phyloP scores from a whole-genome alignment of 129 eudicot species.

The Apium graveolens region DNA sequence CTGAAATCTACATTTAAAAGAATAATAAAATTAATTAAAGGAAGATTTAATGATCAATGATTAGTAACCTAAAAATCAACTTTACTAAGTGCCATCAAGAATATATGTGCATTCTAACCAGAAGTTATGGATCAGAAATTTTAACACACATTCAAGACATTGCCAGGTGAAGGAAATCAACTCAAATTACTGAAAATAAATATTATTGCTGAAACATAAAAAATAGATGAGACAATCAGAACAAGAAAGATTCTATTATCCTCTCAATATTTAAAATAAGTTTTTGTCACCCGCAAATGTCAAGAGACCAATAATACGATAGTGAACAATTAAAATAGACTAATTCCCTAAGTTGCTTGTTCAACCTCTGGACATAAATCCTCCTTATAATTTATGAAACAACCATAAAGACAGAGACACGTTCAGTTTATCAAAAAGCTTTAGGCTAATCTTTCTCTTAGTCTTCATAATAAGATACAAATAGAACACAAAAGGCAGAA shows the following conservation, averaged over 20 bases:
- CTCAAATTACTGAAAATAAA: not conserved
- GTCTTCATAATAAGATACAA: not conserved
- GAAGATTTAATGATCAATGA: not conserved
- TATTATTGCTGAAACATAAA: no score
- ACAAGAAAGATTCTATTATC: not conserved
- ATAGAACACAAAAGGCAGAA: not conserved
- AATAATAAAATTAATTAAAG: not conserved
- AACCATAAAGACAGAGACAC: no score
- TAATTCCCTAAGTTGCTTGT: not conserved
- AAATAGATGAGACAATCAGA: not conserved
- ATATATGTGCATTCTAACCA: not conserved
- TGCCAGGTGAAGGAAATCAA: not conserved
- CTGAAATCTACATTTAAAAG: constrained; percentile 51
- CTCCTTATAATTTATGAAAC: not conserved
- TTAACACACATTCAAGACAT: not conserved
- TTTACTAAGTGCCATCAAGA: not conserved
- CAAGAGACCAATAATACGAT: not conserved
- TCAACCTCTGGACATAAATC: not conserved
- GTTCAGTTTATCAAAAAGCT: no score
- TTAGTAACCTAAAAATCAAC: not conserved
- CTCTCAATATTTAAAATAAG: not conserved
- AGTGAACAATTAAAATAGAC: not conserved
- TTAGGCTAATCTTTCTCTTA: not conserved
- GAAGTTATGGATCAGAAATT: not conserved
- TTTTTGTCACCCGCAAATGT: not conserved